phyloP scores from a whole-genome alignment of 495 filamentous ascomycete species.

The Tuber microsphaerosporum region DNA sequence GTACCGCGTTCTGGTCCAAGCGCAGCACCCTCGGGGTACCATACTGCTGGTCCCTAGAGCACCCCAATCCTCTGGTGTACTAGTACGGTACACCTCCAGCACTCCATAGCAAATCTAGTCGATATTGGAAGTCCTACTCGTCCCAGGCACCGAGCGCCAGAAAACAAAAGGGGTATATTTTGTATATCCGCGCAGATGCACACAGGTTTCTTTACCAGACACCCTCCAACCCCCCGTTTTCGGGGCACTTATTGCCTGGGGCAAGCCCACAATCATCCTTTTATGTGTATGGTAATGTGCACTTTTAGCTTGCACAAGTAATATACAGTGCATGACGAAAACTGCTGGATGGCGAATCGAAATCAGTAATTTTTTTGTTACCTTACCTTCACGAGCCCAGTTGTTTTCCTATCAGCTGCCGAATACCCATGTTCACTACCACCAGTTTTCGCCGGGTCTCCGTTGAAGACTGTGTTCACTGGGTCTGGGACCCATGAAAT shows the following conservation, averaged over 20 bases:
- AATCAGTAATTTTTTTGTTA: too few relatives aligned
- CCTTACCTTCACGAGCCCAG: too few relatives aligned
- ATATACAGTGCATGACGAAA: background rate
- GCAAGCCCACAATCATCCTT: background rate
- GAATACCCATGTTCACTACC: too few relatives aligned
- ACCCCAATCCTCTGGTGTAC: background rate
- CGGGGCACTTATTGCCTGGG: too few relatives aligned
- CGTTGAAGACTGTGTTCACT: background rate
- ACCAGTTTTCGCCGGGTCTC: too few relatives aligned
- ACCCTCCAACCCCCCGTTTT: too few relatives aligned
- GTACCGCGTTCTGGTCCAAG: background rate
- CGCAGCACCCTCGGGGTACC: background rate
- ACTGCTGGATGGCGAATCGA: too few relatives aligned
- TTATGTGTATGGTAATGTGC: background rate
- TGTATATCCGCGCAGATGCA: too few relatives aligned
- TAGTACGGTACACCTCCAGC: background rate
- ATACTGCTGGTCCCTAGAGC: background rate
- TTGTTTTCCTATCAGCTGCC: too few relatives aligned
- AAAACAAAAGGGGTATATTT: too few relatives aligned
- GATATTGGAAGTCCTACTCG: background rate
- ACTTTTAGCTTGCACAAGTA: background rate
- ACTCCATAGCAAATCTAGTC: background rate
- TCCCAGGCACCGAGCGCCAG: too few relatives aligned
- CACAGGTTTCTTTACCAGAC: too few relatives aligned
- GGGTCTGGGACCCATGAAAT: background rate